These are phyloP conservation scores for Protomyces pachydermus DNA, from an alignment of 1,139 yeast genomes.

Conservation along the genomic window DNA sequence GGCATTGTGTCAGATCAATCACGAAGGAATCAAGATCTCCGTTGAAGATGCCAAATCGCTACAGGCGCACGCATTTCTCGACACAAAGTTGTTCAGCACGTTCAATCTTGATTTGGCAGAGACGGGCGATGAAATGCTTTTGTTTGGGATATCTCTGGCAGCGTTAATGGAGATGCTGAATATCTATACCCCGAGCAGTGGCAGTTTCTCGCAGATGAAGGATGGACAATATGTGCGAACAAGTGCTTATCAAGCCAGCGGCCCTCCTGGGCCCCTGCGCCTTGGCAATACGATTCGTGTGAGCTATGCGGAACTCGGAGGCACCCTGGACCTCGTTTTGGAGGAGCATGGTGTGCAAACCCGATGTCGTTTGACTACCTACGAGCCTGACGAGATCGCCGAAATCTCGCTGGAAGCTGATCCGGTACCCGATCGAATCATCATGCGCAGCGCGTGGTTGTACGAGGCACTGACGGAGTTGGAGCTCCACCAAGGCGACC, in stretches of 20 bases:
- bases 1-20: slow-evolving; percentile 30
- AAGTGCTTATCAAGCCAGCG: slow-evolving; percentile 6
- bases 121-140: slow-evolving; percentile 14
- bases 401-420: slow-evolving; percentile 30
- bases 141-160: slow-evolving; percentile 30
- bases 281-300: slow-evolving; percentile 28
- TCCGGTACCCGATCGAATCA: slow-evolving; percentile 28
- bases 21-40: slow-evolving; percentile 31
- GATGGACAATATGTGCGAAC: background rate
- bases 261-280: slow-evolving; percentile 10
- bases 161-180: slow-evolving; percentile 33
- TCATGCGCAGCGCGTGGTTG: slow-evolving; percentile 30
- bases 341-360: slow-evolving; percentile 33
- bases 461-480: slow-evolving; percentile 33
- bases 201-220: background rate
- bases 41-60: slow-evolving; percentile 31
- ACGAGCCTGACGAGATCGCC: slow-evolving; percentile 30
- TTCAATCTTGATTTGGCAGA: slow-evolving; percentile 2
- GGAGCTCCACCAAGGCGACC: slow-evolving; percentile 31
- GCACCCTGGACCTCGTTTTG: slow-evolving; percentile 32
- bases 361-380: slow-evolving; percentile 33
- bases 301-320: slow-evolving; percentile 29
- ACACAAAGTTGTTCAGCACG: slow-evolving; percentile 22
- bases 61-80: slow-evolving; percentile 31
- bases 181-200: slow-evolving; percentile 28